These are phyloP conservation scores for Mycena albidolilacea DNA, from an alignment of 768 basidiomycete species.

Conservation along the genomic window DNA sequence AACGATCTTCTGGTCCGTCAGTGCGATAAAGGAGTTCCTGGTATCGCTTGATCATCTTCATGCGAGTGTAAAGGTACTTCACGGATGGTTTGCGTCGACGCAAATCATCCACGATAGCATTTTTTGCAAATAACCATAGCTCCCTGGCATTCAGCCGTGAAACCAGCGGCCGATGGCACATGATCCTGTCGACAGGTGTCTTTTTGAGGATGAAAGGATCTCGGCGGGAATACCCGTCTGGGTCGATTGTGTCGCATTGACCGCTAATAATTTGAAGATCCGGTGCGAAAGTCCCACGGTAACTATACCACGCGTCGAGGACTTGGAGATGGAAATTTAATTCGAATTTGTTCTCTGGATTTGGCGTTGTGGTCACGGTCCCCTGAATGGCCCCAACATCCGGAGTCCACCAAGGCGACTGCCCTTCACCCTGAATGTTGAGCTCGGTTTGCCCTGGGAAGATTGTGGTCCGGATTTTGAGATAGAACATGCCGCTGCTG, in stretches of 20 bases:
- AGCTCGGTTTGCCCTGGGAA: background rate
- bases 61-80: background rate
- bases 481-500: conserved; percentile 12
- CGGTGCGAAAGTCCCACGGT: background rate
- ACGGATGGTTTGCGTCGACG: conserved; percentile 10
- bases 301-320: background rate
- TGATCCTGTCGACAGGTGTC: background rate
- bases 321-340: background rate
- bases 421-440: conserved; percentile 4
- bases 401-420: background rate
- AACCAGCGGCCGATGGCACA: conserved; percentile 28
- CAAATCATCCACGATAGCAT: conserved; percentile 10
- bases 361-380: background rate
- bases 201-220: conserved; percentile 7
- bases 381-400: background rate
- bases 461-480: conserved; percentile 11
- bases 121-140: conserved; percentile 16
- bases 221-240: background rate
- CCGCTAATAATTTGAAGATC: conserved; percentile 6
- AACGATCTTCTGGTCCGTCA: background rate
- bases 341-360: conserved; percentile 3
- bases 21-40: background rate
- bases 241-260: background rate
- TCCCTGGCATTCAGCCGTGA: background rate
- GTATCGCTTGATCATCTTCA: conserved; percentile 17